These are phyloP conservation scores for Fusarium foetens DNA, from an alignment of 2,329 filamentous ascomycete genomes.

Conservation along the genomic window DNA sequence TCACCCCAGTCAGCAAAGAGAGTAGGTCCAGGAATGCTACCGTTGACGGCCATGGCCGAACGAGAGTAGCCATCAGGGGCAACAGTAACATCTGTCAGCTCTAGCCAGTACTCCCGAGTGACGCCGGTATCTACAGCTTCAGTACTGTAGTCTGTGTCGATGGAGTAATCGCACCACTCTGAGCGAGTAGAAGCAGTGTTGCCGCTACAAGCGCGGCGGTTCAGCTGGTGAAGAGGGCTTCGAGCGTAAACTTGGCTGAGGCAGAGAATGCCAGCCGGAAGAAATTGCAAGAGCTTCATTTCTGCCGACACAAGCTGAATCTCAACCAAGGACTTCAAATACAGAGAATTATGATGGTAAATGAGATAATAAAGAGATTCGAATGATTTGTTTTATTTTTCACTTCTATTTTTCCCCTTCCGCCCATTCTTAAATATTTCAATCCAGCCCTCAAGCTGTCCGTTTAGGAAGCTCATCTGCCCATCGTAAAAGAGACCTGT, in stretches of 20 bases:
- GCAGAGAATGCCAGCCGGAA: background rate
- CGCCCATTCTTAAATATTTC: background rate
- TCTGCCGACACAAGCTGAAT: background rate
- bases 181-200: slow-evolving; percentile 8
- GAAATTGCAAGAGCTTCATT: background rate
- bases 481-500: background rate
- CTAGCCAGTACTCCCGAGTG: slow-evolving; percentile 61
- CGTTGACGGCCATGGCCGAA: slow-evolving; percentile 61
- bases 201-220: background rate
- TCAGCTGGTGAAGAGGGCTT: background rate
- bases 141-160: slow-evolving; percentile 58
- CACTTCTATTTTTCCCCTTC: rapidly evolving
- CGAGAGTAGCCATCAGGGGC: slow-evolving; percentile 59
- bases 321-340: background rate
- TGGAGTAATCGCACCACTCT: slow-evolving; percentile 59
- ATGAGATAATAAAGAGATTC: rapidly evolving
- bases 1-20: slow-evolving; percentile 65
- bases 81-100: slow-evolving; percentile 52
- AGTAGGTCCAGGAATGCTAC: slow-evolving; percentile 67
- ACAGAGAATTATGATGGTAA: background rate
- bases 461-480: background rate
- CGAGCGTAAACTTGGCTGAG: background rate
- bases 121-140: slow-evolving; percentile 59
- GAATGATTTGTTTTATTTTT: background rate
- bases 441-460: background rate